Evolutionary conservation across 2,329 filamentous ascomycete species (phyloP).

Genomic region (Calonectria crousiana): DNA sequence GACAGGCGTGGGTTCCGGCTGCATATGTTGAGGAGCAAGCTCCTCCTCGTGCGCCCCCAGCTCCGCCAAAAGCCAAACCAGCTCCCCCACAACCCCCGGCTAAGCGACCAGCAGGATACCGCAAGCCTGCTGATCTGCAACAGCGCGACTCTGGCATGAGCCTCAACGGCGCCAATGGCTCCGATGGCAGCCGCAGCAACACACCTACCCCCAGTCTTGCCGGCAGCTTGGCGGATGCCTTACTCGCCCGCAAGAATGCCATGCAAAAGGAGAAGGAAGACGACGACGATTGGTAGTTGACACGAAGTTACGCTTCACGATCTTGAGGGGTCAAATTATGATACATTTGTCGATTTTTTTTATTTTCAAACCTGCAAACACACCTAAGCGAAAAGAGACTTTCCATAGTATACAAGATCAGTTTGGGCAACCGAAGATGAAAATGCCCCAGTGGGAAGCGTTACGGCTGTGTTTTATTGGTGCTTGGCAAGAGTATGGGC

Average conservation of each 20-base stretch:
- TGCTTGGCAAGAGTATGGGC: conserved; percentile 31
- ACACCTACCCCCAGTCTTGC: conserved; percentile 80
- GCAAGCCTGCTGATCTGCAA: conserved; percentile 77
- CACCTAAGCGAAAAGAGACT: conserved; percentile 31
- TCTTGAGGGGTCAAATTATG: conserved; percentile 33
- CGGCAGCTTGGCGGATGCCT: conserved; percentile 82
- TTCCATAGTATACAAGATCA: conserved; percentile 43
- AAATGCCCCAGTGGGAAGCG: conserved; percentile 32
- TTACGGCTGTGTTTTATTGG: conserved; percentile 40
- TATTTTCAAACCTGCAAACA: conserved; percentile 26
- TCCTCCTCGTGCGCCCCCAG: conserved; percentile 73
- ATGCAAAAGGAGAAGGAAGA: conserved; percentile 79
- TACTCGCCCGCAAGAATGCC: conserved; percentile 80
- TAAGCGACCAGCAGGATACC: conserved; percentile 80
- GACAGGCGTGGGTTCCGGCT: conserved; percentile 94
- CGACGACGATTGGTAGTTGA: conserved; percentile 75
- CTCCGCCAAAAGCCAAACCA: conserved; percentile 75
- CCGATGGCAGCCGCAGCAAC: conserved; percentile 73
- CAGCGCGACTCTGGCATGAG: conserved; percentile 80
- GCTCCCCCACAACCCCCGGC: conserved; percentile 82
- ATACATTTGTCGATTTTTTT: conserved; percentile 30
- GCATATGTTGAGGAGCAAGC: conserved; percentile 92
- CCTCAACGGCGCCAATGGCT: conserved; percentile 67
- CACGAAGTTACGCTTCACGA: conserved; percentile 43
- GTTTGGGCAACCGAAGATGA: conserved; percentile 43